Conservation (phyloP, 2,329 filamentous ascomycete species). For the Penicillium hordei region DNA sequence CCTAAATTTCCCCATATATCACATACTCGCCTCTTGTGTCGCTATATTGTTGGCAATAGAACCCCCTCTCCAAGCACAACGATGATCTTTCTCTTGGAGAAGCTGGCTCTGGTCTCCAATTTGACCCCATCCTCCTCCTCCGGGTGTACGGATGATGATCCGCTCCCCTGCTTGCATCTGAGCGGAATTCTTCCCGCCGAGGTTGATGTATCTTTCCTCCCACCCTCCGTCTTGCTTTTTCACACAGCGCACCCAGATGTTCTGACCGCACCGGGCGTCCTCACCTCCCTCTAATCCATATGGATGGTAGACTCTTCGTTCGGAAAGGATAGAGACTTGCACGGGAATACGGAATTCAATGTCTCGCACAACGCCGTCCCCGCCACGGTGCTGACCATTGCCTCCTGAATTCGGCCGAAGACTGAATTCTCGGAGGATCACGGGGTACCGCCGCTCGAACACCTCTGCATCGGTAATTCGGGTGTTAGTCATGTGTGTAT, state of each 20-base stretch:
- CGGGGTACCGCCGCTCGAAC: slow-evolving; percentile 74
- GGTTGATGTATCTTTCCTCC: slow-evolving; percentile 27
- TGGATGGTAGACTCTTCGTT: slow-evolving; percentile 69
- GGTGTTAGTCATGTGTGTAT: slow-evolving; percentile 85
- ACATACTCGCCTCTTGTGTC: slow-evolving; percentile 53
- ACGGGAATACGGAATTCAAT: slow-evolving; percentile 79
- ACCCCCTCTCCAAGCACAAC: slow-evolving; percentile 59
- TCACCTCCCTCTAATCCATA: slow-evolving; percentile 80
- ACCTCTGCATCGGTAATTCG: slow-evolving; percentile 79
- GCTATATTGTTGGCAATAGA: slow-evolving; percentile 52
- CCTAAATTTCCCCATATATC: background rate
- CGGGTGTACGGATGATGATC: slow-evolving; percentile 40
- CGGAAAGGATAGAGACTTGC: slow-evolving; percentile 73
- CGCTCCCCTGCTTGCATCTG: slow-evolving; percentile 40
- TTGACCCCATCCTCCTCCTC: slow-evolving; percentile 48
- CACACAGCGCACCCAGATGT: slow-evolving; percentile 67
- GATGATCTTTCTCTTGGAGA: slow-evolving; percentile 56
- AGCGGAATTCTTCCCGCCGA: slow-evolving; percentile 35
- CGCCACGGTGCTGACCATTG: slow-evolving; percentile 65
- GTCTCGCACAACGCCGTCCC: slow-evolving; percentile 73
- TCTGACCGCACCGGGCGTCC: slow-evolving; percentile 73
- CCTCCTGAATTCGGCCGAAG: slow-evolving; percentile 65
- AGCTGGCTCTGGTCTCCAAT: slow-evolving; percentile 52
- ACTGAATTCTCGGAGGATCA: slow-evolving; percentile 69
- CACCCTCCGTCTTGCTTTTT: slow-evolving; percentile 12